Base-by-base conservation (phyloP, 768 basidiomycete species). In the Lactarius hengduanensis region DNA sequence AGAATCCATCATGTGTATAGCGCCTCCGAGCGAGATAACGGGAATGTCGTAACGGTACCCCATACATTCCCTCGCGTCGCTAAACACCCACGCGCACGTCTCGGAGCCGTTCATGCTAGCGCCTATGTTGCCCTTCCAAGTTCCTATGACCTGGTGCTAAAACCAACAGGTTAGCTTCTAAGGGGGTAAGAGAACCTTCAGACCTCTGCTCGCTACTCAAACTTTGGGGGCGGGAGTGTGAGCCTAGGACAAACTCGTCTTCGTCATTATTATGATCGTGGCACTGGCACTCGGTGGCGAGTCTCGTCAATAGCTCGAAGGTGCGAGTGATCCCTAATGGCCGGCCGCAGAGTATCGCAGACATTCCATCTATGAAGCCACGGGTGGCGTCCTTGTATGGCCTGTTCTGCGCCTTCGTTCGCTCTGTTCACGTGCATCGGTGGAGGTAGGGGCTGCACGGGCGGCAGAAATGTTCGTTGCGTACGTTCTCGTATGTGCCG, bases 401-500 rank as follows among this genome's bases (percentile, higher is more conserved):
- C 45, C 45, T 11, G 10, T 41, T 18, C 41, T 41, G 16, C 16
- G 15, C 16, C 1, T 7, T 41, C 7, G 16, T 18, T 41, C 41
- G 41, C 40, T 15, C 5, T 45, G 9, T 45, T 45, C 20, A 45
- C 20, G 41, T 20, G 41, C 9, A 4, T 36, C 16, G 38, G 9
- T 1, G 8, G 60, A n/a, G 10, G 38, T 9, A 47, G 54, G 1
- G 7, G 9, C 43, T 50, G 28, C 34, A 15, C 8, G 2, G 30
- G 20, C 10, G 26, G 43, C n/a, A 62, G 11, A 22, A 53, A 34
- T 66, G 38, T 28, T 62, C 56, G 56, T 13, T 53, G 38, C 61
- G 56, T 53, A 61, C 20, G 30, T 10, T 32, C 2, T 66, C 61
- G 28, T 58, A 62, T 22, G 38, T 56, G 22, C 54, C 60, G 8